Evolutionary conservation across 2,329 filamentous ascomycete species (phyloP), one percentile per base, ranked within the genome.

Genomic region (Daldinia sp.): DNA sequence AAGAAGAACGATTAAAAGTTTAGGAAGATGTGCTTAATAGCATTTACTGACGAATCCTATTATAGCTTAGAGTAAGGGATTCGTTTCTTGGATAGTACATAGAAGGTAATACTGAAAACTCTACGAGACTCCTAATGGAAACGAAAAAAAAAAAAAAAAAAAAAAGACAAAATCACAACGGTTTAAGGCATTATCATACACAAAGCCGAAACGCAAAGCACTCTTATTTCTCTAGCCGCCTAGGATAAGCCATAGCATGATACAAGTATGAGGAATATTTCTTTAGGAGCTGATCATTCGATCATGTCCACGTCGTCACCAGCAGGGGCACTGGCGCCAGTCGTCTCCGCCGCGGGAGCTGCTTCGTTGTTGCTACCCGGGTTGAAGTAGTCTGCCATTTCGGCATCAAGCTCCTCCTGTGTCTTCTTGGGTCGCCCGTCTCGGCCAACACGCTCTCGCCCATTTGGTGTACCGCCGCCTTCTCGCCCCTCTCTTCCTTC

Each of bases 311-410:
- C 83, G 77, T 92, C 89, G 62, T 89, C 88, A 42, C 79, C 82
- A 18, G 76, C 68, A 35, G 60, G 72, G 20, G 55, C 73, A 33
- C 60, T 73, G 23, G 74, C 67, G 65, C 75, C 73, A 9, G 77
- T 74, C 18, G 77, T 76, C 54, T 76, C 75, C 7, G 46, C 15
- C 28, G 79, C 75, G 26, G 78, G 81, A 39, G 79, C 81, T n/a
- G 76, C 79, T 58, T 77, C 80, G 54, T 81, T 77, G 53, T 74
- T 79, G 63, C 74, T 77, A 41, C 80, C 79, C 28, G 82, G 83
- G 33, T 87, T 90, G 84, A 93, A 98, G 80, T 98, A 98, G 77
- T 97, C 93, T 33, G 91, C 93, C 94, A 98, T 98, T 81, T 98
- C 94, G n/a, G 93, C 93, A 79, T 98, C 94, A 44, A 98, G 85